A percentile compares a stretch with the other conserved stretches of the same genome.
Evolutionary conservation across 208 protist genomes (phyloP).

Genomic region (Crithidia sp.): DNA sequence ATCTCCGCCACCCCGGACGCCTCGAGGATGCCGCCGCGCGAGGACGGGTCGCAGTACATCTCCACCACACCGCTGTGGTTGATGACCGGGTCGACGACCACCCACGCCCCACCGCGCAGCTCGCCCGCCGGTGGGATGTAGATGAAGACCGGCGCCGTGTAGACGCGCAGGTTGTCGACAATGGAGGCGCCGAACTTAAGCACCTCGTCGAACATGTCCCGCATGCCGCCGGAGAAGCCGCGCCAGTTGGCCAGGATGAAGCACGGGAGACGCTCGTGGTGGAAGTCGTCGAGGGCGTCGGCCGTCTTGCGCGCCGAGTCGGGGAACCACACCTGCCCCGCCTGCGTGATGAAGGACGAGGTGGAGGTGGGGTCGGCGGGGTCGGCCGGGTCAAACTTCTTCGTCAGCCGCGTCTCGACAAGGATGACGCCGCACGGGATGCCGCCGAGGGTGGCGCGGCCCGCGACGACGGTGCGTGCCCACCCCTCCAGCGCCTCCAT

Average conservation of each 20-base stretch:
- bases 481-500: slow-evolving; percentile 95
- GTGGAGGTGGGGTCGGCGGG: slow-evolving; percentile 92
- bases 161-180: slow-evolving; percentile 97
- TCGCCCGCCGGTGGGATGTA: slow-evolving; percentile 98
- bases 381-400: slow-evolving; percentile 95
- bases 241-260: slow-evolving; percentile 99
- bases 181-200: slow-evolving; percentile 99
- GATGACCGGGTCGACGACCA: slow-evolving; percentile 97
- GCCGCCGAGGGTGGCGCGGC: slow-evolving; percentile 96
- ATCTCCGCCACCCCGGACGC: slow-evolving; percentile 95
- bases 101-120: slow-evolving; percentile 98
- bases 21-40: slow-evolving; percentile 96
- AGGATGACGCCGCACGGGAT: slow-evolving; percentile 98
- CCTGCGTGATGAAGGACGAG: slow-evolving; percentile 75
- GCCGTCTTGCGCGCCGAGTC: slow-evolving; percentile 98
- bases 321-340: slow-evolving; percentile 97
- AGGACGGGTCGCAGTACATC: slow-evolving; percentile 96
- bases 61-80: slow-evolving; percentile 96
- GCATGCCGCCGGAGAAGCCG: slow-evolving; percentile 98
- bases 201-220: slow-evolving; percentile 99
- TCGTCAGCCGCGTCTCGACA: slow-evolving; percentile 96
- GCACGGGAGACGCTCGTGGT: slow-evolving; percentile 96
- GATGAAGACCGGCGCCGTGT: slow-evolving; percentile 96
- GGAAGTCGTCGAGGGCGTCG: slow-evolving; percentile 97
- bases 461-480: slow-evolving; percentile 97